These are phyloP conservation scores for Flaveria ramosissima DNA, from an alignment of 129 eudicot species.

Conservation along the genomic window DNA sequence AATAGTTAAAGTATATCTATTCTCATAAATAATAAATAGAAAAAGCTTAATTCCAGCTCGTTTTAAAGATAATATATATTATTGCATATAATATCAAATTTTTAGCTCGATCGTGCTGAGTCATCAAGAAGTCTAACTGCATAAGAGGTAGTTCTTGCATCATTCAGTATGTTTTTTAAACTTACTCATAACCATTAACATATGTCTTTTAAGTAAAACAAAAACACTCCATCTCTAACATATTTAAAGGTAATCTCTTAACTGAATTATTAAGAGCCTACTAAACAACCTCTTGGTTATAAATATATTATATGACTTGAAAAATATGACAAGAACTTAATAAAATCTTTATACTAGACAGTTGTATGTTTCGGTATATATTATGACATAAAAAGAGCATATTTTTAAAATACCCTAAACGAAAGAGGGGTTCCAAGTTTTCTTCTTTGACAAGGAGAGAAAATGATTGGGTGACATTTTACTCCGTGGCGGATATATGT, in stretches of 20 bases:
- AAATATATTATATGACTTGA: background rate
- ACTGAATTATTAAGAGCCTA: no score
- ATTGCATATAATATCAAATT: no score
- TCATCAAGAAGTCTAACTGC: no score
- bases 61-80: no score
- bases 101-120: no score
- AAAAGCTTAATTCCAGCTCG: background rate
- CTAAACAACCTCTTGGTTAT: no score
- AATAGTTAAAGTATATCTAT: background rate
- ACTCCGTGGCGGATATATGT: conserved; percentile 9
- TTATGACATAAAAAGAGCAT: background rate
- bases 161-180: no score
- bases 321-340: background rate
- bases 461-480: conserved; percentile 8
- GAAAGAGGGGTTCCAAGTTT: background rate
- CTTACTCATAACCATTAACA: no score
- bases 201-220: no score
- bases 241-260: no score
- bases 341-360: background rate
- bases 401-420: background rate
- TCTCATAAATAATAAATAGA: background rate
- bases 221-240: no score
- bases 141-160: no score
- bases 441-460: background rate
- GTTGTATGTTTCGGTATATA: background rate